Base-by-base conservation (phyloP, 1,284 basidiomycete species). In the Veloboletus limbatus region DNA sequence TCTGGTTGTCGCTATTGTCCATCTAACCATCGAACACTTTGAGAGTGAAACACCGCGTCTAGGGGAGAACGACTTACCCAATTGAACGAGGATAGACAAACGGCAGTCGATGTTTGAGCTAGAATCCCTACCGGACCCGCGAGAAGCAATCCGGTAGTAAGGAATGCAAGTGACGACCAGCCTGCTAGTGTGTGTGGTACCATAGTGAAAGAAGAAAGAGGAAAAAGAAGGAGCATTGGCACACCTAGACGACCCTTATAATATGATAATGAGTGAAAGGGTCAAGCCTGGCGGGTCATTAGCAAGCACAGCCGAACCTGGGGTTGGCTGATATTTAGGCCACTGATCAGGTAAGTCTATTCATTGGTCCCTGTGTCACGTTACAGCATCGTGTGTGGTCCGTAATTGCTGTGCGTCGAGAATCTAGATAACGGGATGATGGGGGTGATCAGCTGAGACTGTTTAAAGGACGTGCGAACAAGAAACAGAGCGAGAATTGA, bases 1-100 rank as follows among this genome's bases (percentile, higher is more conserved):
- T 61, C 39, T 71, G 71, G 11, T 11, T 22, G 9, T 44, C 44
- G 30, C 54, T 61, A 30, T 72, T 72, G 52, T 45, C 16, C 59
- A 69, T 59, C 70, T 70, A 24, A 7, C 16, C 25, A 38, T 21
- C 3, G 17, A 31, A 22, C 17, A 16, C 3, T 14, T 40, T 40
- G 13, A 43, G 27, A 10, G 24, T 10, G 25, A 43, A 41, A 40
- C 13, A 25, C 13, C 13, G 13, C 3, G 8, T 9, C 2, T 13
- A 28, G 17, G 7, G 20, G 1, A 10, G 10, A 27, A n/a, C 8
- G 13, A 40, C 52, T 16, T 41, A 68, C 63, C 66, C 61, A 65
- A 43, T 13, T 13, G 25, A 51, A 68, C 26, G 40, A 37, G 25
- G 54, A 33, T 0, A 47, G 20, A 48, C 66, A 65, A 6, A 13